A percentile compares a stretch with the other conserved stretches of the same genome.
These are phyloP conservation scores for Papiliotrema flavescens DNA, from an alignment of 1,284 basidiomycete species.

Conservation along the genomic window DNA sequence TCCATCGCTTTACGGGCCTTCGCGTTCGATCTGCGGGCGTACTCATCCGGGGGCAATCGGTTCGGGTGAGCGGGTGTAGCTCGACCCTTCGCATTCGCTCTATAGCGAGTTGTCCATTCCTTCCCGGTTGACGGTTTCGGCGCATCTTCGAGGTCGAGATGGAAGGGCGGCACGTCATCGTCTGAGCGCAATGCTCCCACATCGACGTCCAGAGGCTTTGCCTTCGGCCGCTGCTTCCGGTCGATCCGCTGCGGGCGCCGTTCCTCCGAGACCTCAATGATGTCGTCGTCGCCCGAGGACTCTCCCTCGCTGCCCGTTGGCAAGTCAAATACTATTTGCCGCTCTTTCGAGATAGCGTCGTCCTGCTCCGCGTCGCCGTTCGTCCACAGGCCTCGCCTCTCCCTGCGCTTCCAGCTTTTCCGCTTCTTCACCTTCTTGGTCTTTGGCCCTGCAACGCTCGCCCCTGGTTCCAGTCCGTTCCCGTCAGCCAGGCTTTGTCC, in stretches of 20 bases:
- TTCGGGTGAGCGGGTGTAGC: no score
- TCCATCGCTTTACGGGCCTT: constrained; percentile 31
- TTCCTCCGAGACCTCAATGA: not conserved
- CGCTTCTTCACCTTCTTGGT: not conserved
- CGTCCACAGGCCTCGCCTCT: not conserved
- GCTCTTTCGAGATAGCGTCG: not conserved
- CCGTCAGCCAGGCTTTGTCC: not conserved
- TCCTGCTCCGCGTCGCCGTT: not conserved
- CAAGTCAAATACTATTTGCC: constrained; percentile 12
- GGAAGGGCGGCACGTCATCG: constrained; percentile 27
- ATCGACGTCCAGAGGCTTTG: no score
- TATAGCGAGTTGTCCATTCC: not conserved
- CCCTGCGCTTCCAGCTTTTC: not conserved
- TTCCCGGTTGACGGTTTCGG: not conserved
- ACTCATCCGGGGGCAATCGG: no score
- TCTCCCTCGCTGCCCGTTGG: not conserved
- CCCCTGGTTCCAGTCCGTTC: not conserved
- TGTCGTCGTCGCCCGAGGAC: constrained; percentile 1
- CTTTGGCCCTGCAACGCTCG: not conserved
- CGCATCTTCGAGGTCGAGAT: constrained; percentile 24
- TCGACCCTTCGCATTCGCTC: no score
- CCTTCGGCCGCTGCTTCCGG: no score
- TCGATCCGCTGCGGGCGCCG: not conserved
- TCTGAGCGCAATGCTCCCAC: not conserved
- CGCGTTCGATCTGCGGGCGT: no score